Base-by-base conservation (phyloP, 2,329 filamentous ascomycete species). In the Fusarium fujikuroi region DNA sequence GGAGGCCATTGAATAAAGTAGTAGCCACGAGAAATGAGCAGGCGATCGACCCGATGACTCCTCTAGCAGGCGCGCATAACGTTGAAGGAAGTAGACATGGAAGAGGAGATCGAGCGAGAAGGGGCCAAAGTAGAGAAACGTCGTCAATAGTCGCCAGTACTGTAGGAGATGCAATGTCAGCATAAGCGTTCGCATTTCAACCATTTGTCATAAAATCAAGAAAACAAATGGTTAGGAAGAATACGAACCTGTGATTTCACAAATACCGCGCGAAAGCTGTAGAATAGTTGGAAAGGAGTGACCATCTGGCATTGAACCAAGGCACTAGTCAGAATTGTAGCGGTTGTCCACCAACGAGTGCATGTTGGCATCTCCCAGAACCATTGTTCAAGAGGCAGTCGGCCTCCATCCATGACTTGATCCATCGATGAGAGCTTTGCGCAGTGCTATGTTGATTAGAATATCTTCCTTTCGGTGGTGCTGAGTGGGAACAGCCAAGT, bases 361-460 rank as follows among this genome's bases (percentile, higher is more conserved):
- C 95, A 97, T 32, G 96, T 91, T 7, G 96, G 96, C 93, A 98
- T 98, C 83, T 99, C 96, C 88, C 94, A 98, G 83, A 98, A 98
- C 96, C 96, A 99, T 76, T 95, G 92, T 83, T 98, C 96, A 12
- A 99, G 88, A 46, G 95, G 96, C 79, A 97, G 86, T 60, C 88
- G 86, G 66, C 87, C 89, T 75, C 87, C 89, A 65, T 89, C 88
- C 80, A 90, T 87, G 78, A 89, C 86, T 77, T 88, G 87, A 75
- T 90, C 88, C 88, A 90, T 90, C 69, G 25, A 39, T 32, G 37
- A 28, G 30, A 61, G 28, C 57, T 50, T 42, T 18, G 44, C n/a
- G 36, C 10, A 39, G 42, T 19, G 43, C 21, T 37, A 43, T 57
- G 62, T 50, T 28, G 44, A 49, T 28, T 47, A 30, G 32, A 40